Percentiles rank a stretch among this genome's conserved stretches.
Evolutionary conservation across 2,329 filamentous ascomycete species (phyloP).

Genomic region (Fusarium illudens): DNA sequence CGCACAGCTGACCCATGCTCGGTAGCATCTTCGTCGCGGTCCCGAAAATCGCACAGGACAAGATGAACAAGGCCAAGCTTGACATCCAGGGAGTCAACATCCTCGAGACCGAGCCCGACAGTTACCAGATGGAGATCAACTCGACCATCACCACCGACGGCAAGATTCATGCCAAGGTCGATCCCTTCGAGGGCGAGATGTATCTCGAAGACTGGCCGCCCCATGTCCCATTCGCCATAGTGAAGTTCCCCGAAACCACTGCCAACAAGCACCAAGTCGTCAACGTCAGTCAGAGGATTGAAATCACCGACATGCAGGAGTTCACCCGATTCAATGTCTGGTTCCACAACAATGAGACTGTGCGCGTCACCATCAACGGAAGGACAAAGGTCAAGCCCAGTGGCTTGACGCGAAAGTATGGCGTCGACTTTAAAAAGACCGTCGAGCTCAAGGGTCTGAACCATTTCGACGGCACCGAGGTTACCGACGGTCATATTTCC

Average conservation of each 20-base stretch:
- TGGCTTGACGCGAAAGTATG: constrained; percentile 58
- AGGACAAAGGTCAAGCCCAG: constrained; percentile 60
- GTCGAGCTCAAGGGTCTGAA: constrained; percentile 61
- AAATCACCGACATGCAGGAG: constrained; percentile 57
- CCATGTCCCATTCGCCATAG: constrained; percentile 58
- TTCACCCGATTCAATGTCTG: constrained; percentile 64
- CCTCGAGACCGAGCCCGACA: constrained; percentile 54
- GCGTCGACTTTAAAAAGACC: constrained; percentile 65
- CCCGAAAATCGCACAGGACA: constrained; percentile 64
- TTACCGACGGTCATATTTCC: constrained; percentile 60
- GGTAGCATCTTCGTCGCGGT: constrained; percentile 64
- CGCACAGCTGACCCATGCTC: constrained; percentile 13
- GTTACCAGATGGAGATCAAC: constrained; percentile 63
- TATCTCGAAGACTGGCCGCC: constrained; percentile 61
- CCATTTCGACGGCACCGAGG: constrained; percentile 62
- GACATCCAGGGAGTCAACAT: constrained; percentile 61
- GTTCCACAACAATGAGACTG: constrained; percentile 60
- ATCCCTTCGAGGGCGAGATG: constrained; percentile 61
- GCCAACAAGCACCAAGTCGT: constrained; percentile 59
- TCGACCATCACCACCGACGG: constrained; percentile 63
- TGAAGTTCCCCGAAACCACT: constrained; percentile 62
- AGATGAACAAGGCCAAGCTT: constrained; percentile 62
- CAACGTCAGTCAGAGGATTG: constrained; percentile 60
- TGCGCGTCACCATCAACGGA: constrained; percentile 62
- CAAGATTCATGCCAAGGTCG: constrained; percentile 60